These are phyloP conservation scores for Larix kaempferi DNA, from an alignment of 75 land plant genomes.

Conservation along the genomic window DNA sequence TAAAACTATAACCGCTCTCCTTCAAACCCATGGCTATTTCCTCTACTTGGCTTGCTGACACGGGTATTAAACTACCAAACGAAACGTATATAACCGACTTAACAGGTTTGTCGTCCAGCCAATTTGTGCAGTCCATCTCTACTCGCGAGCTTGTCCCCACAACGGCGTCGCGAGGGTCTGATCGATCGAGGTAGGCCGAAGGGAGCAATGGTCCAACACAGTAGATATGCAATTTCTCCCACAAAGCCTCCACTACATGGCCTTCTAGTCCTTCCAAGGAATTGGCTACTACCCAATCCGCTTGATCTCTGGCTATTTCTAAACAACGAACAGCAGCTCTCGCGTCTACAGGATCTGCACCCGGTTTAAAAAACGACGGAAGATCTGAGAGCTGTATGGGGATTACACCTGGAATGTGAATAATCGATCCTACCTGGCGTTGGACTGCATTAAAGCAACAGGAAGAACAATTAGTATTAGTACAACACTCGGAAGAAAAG, in stretches of 20 bases:
- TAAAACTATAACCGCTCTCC: not conserved
- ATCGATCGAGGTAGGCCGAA: not conserved
- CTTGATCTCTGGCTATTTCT: not conserved
- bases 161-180: not conserved
- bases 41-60: not conserved
- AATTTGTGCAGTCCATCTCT: not conserved
- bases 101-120: not conserved
- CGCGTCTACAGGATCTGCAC: no score
- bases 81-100: not conserved
- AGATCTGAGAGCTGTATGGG: not conserved
- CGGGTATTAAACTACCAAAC: not conserved
- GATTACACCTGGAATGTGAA: not conserved
- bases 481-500: no score
- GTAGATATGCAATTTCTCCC: not conserved
- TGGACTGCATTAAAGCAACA: not conserved
- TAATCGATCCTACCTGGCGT: no score
- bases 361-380: not conserved
- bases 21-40: not conserved
- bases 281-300: not conserved
- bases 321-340: not conserved
- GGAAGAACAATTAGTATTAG: not conserved
- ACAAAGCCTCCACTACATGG: not conserved
- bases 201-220: not conserved
- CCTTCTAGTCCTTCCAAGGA: not conserved
- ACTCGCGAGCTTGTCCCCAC: not conserved